A percentile compares a stretch with the other conserved stretches of the same genome.
Conservation (phyloP, 1,284 basidiomycete genomes). For the Papiliotrema fonsecae region DNA sequence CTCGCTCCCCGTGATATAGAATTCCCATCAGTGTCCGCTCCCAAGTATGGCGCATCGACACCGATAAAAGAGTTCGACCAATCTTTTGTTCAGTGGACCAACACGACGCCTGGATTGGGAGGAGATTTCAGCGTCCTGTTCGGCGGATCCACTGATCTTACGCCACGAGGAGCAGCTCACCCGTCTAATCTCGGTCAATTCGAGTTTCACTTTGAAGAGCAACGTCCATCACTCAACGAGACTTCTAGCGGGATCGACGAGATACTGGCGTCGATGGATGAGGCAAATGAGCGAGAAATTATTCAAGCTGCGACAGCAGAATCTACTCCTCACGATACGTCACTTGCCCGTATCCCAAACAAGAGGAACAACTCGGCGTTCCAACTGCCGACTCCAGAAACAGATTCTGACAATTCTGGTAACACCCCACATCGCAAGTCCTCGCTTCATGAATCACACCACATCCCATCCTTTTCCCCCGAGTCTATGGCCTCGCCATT, state of each 20-base stretch:
- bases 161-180: slow-evolving; percentile 13
- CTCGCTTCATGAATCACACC: background rate
- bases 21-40: slow-evolving; percentile 6
- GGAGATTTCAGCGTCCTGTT: slow-evolving; percentile 12
- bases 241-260: slow-evolving; percentile 26
- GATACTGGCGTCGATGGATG: slow-evolving; percentile 39
- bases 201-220: slow-evolving; percentile 4
- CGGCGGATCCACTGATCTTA: slow-evolving; percentile 8
- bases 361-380: slow-evolving; percentile 1
- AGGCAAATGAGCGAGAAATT: slow-evolving; percentile 19
- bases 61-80: slow-evolving; percentile 37
- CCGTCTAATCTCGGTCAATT: slow-evolving; percentile 7
- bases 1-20: background rate
- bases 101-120: slow-evolving; percentile 29
- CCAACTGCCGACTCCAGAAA: slow-evolving; percentile 33
- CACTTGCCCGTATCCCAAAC: background rate
- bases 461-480: too few relatives aligned
- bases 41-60: slow-evolving; percentile 30
- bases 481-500: slow-evolving; percentile 13
- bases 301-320: background rate
- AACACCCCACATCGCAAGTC: slow-evolving; percentile 4
- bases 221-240: background rate
- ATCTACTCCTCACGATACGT: background rate
- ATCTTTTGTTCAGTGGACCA: slow-evolving; percentile 31
- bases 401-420: slow-evolving; percentile 13